Evolutionary conservation across 176 grass and related monocot species (phyloP).

Genomic region (Juncus effusus): DNA sequence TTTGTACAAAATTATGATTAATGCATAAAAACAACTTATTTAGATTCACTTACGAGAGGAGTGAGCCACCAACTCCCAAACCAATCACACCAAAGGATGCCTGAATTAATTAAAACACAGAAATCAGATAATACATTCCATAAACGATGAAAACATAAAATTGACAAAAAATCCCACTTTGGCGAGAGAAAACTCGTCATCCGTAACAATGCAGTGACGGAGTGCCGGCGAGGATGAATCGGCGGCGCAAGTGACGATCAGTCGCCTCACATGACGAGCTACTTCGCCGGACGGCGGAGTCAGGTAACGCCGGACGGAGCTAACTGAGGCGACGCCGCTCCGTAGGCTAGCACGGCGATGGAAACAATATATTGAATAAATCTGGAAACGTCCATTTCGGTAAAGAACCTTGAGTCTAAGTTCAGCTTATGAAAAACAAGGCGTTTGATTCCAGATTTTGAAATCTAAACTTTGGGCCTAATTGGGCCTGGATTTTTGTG

Average conservation of each 20-base stretch:
- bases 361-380: conserved; percentile 6
- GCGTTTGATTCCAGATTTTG: too few species aligned
- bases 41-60: conserved; percentile 67
- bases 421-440: too few species aligned
- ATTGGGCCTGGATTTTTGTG: too few species aligned
- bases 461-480: too few species aligned
- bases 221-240: conserved; percentile 39
- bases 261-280: conserved; percentile 16
- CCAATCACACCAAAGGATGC: conserved; percentile 88
- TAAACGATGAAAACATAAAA: not conserved
- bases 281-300: not conserved
- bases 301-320: not conserved
- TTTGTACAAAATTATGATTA: not conserved
- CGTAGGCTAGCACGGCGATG: conserved; percentile 35
- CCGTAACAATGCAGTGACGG: conserved; percentile 37
- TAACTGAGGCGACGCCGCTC: not conserved
- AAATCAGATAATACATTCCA: not conserved
- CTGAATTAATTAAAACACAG: conserved; percentile 25
- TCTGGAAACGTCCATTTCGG: too few species aligned
- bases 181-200: conserved; percentile 72
- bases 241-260: conserved; percentile 34
- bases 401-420: too few species aligned
- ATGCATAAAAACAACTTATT: not conserved
- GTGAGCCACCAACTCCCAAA: conserved; percentile 55
- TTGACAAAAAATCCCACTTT: conserved; percentile 38